A percentile compares a stretch with the other conserved stretches of the same genome.
Conservation (phyloP, 2,329 filamentous ascomycete species). For the Pyrenophora seminiperda region DNA sequence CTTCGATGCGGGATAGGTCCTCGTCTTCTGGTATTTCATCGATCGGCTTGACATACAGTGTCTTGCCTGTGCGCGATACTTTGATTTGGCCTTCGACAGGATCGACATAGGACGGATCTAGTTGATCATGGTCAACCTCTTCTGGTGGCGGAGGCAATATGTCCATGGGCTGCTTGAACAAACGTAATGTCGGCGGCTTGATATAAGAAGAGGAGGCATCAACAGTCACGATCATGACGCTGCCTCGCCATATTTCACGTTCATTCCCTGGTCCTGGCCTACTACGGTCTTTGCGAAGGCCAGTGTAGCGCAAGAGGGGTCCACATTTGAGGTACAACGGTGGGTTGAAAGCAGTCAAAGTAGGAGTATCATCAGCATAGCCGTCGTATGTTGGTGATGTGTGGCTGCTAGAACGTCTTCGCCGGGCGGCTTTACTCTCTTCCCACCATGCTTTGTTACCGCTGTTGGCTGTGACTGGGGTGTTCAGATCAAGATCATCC, state of each 20-base stretch:
- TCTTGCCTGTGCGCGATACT: conserved; percentile 80
- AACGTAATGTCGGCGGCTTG: conserved; percentile 72
- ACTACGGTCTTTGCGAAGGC: conserved; percentile 68
- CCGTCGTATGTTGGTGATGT: conserved; percentile 64
- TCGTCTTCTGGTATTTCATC: conserved; percentile 78
- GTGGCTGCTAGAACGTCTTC: conserved; percentile 43
- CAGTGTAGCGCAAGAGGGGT: conserved; percentile 86
- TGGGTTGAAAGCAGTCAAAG: conserved; percentile 78
- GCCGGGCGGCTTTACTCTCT: conserved; percentile 54
- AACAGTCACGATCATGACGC: conserved; percentile 91
- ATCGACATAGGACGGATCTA: conserved; percentile 84
- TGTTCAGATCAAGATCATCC: conserved; percentile 52
- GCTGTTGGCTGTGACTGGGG: conserved; percentile 33
- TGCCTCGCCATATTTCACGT: conserved; percentile 88
- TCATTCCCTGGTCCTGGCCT: conserved; percentile 53
- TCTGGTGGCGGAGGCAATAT: conserved; percentile 77
- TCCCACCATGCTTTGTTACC: conserved; percentile 75
- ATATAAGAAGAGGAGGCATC: conserved; percentile 85
- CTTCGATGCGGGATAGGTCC: conserved; percentile 80
- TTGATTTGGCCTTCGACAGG: conserved; percentile 88
- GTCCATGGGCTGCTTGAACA: conserved; percentile 87
- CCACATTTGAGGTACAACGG: conserved; percentile 86
- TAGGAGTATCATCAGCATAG: conserved; percentile 68
- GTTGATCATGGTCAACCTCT: conserved; percentile 64
- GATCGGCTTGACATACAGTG: conserved; percentile 86